phyloP scores from a whole-genome alignment of 768 basidiomycete species.

The Lepiota venenata region DNA sequence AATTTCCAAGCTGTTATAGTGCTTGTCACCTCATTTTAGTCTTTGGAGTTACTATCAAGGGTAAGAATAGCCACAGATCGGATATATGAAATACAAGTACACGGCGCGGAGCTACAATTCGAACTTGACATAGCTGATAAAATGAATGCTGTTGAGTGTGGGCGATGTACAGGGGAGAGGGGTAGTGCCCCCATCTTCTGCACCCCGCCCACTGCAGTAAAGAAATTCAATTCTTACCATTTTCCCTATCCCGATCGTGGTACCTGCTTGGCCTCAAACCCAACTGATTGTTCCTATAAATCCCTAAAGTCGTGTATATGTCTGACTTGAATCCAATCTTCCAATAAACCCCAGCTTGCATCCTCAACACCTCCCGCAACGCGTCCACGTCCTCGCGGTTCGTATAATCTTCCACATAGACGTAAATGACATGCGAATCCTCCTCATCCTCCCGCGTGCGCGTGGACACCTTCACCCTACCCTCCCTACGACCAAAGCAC shows the following conservation, averaged over 20 bases:
- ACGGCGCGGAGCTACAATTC: too few relatives aligned
- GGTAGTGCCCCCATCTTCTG: too few relatives aligned
- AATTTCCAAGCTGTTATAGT: too few relatives aligned
- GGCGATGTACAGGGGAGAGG: too few relatives aligned
- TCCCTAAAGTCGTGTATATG: conserved; percentile 34
- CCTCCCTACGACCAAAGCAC: conserved; percentile 24
- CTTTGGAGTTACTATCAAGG: too few relatives aligned
- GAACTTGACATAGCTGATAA: too few relatives aligned
- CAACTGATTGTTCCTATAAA: conserved; percentile 34
- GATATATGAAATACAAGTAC: too few relatives aligned
- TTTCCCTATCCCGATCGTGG: conserved; percentile 11
- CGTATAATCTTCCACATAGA: conserved; percentile 27
- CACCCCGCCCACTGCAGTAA: too few relatives aligned
- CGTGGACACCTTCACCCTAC: conserved; percentile 33
- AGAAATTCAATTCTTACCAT: too few relatives aligned
- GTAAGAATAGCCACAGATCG: too few relatives aligned
- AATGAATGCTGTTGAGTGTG: too few relatives aligned
- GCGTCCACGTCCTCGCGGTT: conserved; percentile 23
- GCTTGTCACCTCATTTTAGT: too few relatives aligned
- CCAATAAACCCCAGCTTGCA: conserved; percentile 20
- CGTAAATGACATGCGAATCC: conserved; percentile 33
- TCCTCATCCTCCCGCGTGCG: conserved; percentile 24
- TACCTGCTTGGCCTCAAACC: conserved; percentile 31
- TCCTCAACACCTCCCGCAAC: conserved; percentile 30
- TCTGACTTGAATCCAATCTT: conserved; percentile 39